Evolutionary conservation across 495 filamentous ascomycete genomes (phyloP), one percentile per base, ranked within the genome.

Genomic region (Endocarpon pusillum): DNA sequence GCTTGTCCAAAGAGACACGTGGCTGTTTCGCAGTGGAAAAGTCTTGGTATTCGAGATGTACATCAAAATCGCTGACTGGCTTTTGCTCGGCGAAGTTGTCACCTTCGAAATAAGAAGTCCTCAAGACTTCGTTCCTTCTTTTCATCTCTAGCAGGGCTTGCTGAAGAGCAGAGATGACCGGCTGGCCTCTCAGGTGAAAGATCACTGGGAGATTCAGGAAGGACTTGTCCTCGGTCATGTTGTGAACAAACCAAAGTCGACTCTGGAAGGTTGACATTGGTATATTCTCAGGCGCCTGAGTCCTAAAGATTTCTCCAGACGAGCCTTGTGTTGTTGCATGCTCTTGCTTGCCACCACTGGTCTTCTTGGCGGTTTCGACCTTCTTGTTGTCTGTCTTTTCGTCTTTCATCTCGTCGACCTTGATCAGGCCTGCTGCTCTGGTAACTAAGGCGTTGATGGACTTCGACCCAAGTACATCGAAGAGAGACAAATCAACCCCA

Each of bases 191-290:
- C 3, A 62, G 12, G 4, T 42, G 30, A 28, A 39, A 41, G 3
- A 36, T 24, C 3, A 42, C 32, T 7, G 51, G 42, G 5, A 58
- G 27, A 41, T 66, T 64, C 34, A 54, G 45, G 11, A 44, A 38
- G 3, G 51, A 47, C 23, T 43, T 44, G 35, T 64, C 54, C 2
- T 49, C 38, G 3, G 58, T 29, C n/a, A 53, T 43, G 29, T 35
- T 30, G 19, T 42, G 42, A 12, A 41, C 35, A 40, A 47, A 49
- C 41, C 47, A 55, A 19, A 54, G 35, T 15, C 45, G 33, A 10
- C 21, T 17, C 31, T 57, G 52, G 32, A 38, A 49, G 17, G 32
- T 50, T 0, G 52, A 55, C 52, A 57, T 48, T 8, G 44, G 37
- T 14, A 42, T 10, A 12, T 45, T 34, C 18, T 37, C 26, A 15